Evolutionary conservation across 176 grass and related monocot genomes (phyloP).

Genomic region (Aegilops umbellulata): DNA sequence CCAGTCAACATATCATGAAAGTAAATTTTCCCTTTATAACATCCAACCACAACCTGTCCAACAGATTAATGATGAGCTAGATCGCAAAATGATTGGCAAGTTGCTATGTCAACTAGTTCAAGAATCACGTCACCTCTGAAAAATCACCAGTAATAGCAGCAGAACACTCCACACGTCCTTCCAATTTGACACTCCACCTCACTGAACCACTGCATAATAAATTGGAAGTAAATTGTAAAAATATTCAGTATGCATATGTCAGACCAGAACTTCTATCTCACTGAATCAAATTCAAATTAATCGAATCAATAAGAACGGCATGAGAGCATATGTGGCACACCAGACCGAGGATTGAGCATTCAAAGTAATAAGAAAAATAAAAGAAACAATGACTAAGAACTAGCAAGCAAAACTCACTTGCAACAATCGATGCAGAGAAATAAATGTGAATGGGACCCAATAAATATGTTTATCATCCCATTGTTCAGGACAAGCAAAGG

Average conservation of each 20-base stretch:
- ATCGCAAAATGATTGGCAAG: not conserved
- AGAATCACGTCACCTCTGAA: constrained; percentile 51
- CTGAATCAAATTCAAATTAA: constrained; percentile 1
- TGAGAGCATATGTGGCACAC: not conserved
- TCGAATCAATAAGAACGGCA: not conserved
- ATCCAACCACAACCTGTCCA: constrained; percentile 85
- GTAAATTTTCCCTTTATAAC: constrained; percentile 93
- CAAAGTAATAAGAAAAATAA: not conserved
- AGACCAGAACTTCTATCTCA: not conserved
- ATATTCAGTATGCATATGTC: not conserved
- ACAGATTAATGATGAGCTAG: constrained; percentile 26
- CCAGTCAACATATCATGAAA: constrained; percentile 74
- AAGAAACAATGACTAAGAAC: constrained; percentile 1
- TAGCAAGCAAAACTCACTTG: constrained; percentile 39
- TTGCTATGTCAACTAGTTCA: not conserved
- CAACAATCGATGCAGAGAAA: constrained; percentile 81
- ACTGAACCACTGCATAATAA: constrained; percentile 54
- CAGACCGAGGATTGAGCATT: constrained; percentile 13
- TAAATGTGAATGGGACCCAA: constrained; percentile 79
- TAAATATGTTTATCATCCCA: constrained; percentile 70
- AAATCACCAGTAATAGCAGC: constrained; percentile 79
- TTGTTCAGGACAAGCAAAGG: constrained; percentile 71
- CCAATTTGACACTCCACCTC: constrained; percentile 78
- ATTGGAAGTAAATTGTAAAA: not conserved
- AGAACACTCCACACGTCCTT: constrained; percentile 76